Conservation (phyloP, 306 rosid species). For the Prinsepia uniflora region DNA sequence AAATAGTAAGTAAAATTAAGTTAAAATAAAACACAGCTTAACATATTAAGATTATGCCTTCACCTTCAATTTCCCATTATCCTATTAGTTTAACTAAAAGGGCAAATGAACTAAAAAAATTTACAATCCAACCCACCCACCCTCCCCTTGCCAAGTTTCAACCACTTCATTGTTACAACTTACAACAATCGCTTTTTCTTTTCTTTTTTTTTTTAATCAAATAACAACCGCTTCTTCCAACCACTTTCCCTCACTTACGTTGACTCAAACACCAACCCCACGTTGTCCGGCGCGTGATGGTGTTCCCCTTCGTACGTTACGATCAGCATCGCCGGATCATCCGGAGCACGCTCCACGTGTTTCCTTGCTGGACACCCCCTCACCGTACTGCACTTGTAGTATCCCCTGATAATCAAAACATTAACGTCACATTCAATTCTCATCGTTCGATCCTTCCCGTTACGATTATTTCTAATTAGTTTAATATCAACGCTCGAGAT, state of each 20-base stretch:
- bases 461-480: neutral
- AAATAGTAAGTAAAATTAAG: neutral
- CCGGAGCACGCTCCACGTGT: conserved; percentile 80
- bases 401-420: conserved; percentile 44
- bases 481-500: conserved; percentile 7
- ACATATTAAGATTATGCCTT: neutral
- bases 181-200: neutral
- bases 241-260: conserved; percentile 25
- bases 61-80: neutral
- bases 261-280: conserved; percentile 54
- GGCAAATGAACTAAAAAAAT: neutral
- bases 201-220: too few relatives aligned
- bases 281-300: conserved; percentile 62
- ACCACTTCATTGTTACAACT: neutral
- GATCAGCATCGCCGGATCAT: conserved; percentile 75
- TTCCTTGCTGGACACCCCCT: conserved; percentile 89
- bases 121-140: neutral
- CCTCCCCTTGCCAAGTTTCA: neutral
- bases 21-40: neutral
- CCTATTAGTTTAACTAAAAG: neutral
- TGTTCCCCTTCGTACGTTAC: conserved; percentile 94
- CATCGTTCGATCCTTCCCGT: neutral
- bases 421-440: neutral
- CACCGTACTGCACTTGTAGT: conserved; percentile 75
- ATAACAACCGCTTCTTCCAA: neutral